A percentile compares a stretch with the other conserved stretches of the same genome.
Conservation (phyloP, 1,139 yeast species). For the Suhomyces anneliseae region DNA sequence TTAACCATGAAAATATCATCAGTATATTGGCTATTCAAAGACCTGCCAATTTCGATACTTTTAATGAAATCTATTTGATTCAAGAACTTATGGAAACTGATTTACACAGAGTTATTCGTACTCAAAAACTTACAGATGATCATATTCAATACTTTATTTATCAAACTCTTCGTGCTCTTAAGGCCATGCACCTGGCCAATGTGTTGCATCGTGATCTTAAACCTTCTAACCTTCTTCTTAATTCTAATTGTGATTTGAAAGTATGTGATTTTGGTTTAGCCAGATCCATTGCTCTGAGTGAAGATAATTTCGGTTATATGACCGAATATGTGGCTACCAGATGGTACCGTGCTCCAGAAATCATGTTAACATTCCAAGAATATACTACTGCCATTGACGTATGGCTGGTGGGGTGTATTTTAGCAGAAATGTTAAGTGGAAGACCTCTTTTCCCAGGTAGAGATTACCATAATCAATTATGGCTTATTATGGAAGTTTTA, state of each 20-base stretch:
- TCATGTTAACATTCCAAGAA: constrained; percentile 90
- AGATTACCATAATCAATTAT: constrained; percentile 88
- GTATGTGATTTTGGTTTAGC: constrained; percentile 96
- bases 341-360: constrained; percentile 97
- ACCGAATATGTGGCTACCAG: constrained; percentile 97
- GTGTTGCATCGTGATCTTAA: constrained; percentile 92
- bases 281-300: constrained; percentile 49
- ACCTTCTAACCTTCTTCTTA: constrained; percentile 82
- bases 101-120: constrained; percentile 82
- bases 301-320: constrained; percentile 71
- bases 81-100: constrained; percentile 98
- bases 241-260: constrained; percentile 91
- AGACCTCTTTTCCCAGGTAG: constrained; percentile 92
- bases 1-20: constrained; percentile 88
- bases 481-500: constrained; percentile 81
- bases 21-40: constrained; percentile 88
- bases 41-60: constrained; percentile 72
- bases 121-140: constrained; percentile 84
- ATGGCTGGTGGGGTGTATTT: constrained; percentile 95
- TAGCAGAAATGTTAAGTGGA: constrained; percentile 88
- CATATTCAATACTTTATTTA: constrained; percentile 92
- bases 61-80: constrained; percentile 85
- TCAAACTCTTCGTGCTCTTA: constrained; percentile 86
- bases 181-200: constrained; percentile 86
- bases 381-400: constrained; percentile 94